phyloP scores from a whole-genome alignment of 768 basidiomycete species.

The Mycena vulgaris region DNA sequence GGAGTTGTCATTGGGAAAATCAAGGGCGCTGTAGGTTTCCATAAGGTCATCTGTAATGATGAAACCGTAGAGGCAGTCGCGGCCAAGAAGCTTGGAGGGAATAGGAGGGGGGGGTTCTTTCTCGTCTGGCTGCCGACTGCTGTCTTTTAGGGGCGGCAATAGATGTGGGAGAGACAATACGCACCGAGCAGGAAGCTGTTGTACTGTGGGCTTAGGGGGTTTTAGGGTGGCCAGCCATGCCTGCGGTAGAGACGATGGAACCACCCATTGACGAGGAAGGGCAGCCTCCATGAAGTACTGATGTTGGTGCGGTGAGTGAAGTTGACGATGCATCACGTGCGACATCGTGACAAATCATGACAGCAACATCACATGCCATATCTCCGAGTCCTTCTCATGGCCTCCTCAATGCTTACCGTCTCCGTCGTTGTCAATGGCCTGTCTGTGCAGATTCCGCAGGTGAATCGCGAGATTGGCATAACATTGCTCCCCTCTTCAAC shows the following conservation, averaged over 20 bases:
- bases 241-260: conserved; percentile 7
- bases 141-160: conserved; percentile 9
- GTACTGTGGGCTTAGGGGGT: neutral
- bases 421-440: conserved; percentile 3
- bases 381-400: neutral
- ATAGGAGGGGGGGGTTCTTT: conserved; percentile 17
- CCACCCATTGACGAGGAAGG: conserved; percentile 5
- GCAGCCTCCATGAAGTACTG: conserved; percentile 5
- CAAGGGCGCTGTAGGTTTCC: neutral
- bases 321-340: neutral
- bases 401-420: neutral
- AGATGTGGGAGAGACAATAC: conserved; percentile 7
- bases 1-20: conserved; percentile 4
- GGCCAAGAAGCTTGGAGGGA: conserved; percentile 16
- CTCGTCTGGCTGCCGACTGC: conserved; percentile 6
- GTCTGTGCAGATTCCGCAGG: conserved; percentile 1
- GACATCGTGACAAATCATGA: neutral
- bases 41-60: conserved; percentile 11
- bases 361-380: conserved; percentile 2
- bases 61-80: conserved; percentile 22
- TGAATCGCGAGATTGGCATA: neutral
- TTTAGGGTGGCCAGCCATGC: conserved; percentile 9
- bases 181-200: conserved; percentile 4
- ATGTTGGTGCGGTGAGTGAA: neutral
- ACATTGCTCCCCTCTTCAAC: neutral